Evolutionary conservation across 768 basidiomycete species (phyloP), one percentile per base, ranked within the genome.

Genomic region (Rhizopogon roseolus): DNA sequence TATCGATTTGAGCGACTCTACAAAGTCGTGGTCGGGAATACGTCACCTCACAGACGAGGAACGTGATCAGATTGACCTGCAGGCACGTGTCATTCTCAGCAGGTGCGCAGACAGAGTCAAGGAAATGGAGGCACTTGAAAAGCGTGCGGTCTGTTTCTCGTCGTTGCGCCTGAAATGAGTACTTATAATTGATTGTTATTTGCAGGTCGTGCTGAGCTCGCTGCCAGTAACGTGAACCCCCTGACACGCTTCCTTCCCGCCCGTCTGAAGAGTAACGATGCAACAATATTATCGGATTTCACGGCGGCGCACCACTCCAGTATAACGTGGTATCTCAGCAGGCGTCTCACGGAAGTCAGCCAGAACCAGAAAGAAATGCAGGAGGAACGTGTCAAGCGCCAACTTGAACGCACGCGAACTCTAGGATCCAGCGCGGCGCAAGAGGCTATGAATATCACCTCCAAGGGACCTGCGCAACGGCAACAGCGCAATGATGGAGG

Each of bases 11-110:
- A 71, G 65, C 22, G 73, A 72, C 50, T 65, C 78, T 44, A 70
- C 75, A 54, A 72, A 76, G 55, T 73, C 76, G 42, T 90, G 87
- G 88, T 68, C 77, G 16, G 79, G 79, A 50, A 74, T 91, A 49
- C 82, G 81, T 57, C 74, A 86, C 62, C 79, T 99, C 6, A 84
- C 84, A 8, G 94, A 98, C 64, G 84, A 91, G 57, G 95, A 99
- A 68, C 79, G 95, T 56, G 95, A 98, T 71, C 93, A 97, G 72
- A 90, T 99, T 50, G 97, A 99, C 76, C 73, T 94, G 56, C 90
- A 96, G 66, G 88, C 92, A 32, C 86, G 89, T 59, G 80, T 93
- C 62, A 87, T 97, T 52, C 75, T 98, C 46, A 80, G 85, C 48
- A 81, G 86, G 50, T 97, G 93, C 72, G 84, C 91, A 32, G 90